Evolutionary conservation across 345 rosid species (phyloP).

Genomic region (Litchi chinensis): DNA sequence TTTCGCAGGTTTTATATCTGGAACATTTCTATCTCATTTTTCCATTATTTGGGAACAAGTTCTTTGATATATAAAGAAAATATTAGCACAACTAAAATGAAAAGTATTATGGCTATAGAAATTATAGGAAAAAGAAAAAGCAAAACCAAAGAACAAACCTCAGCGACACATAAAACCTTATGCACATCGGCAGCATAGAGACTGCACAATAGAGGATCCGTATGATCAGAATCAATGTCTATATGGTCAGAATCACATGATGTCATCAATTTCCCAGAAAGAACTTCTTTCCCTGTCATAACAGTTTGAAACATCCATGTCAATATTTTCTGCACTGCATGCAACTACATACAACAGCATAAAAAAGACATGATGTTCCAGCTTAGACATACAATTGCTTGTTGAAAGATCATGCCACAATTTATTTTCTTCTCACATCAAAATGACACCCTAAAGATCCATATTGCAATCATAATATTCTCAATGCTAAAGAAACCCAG

Average conservation of each 20-base stretch:
- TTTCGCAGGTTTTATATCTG: slow-evolving; percentile 4
- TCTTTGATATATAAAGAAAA: slow-evolving; percentile 15
- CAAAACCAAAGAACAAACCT: slow-evolving; percentile 50
- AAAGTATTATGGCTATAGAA: neutral
- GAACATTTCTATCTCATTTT: neutral
- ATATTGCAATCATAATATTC: slow-evolving; percentile 4
- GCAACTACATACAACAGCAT: neutral
- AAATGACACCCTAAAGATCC: neutral
- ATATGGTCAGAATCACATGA: slow-evolving; percentile 40
- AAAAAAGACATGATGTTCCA: neutral
- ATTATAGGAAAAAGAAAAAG: neutral
- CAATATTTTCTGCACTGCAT: slow-evolving; percentile 17
- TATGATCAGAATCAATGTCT: slow-evolving; percentile 67
- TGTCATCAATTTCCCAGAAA: slow-evolving; percentile 29
- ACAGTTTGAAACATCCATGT: slow-evolving; percentile 29
- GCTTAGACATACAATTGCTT: neutral
- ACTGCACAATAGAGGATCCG: slow-evolving; percentile 75
- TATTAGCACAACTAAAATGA: neutral
- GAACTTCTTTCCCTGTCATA: slow-evolving; percentile 39
- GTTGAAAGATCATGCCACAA: neutral
- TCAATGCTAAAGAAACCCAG: neutral
- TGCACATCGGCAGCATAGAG: slow-evolving; percentile 76
- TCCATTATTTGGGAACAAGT: neutral
- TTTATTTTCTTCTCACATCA: neutral
- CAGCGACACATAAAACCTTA: slow-evolving; percentile 69